Evolutionary conservation across 2,329 filamentous ascomycete genomes (phyloP).

Genomic region (Ophiocordyceps sinensis): DNA sequence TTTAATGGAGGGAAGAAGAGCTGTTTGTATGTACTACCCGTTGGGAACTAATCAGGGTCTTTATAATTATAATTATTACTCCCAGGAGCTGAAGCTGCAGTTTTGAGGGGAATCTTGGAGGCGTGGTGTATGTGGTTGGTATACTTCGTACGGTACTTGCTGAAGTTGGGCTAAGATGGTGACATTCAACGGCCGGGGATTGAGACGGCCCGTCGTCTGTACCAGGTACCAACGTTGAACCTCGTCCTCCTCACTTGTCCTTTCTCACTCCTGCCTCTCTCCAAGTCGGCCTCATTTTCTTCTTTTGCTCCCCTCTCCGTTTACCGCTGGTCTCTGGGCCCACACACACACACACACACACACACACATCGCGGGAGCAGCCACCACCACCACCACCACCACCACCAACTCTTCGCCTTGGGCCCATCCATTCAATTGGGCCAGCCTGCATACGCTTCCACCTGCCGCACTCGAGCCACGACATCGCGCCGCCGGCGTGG

Average conservation of each 20-base stretch:
- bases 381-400: background rate
- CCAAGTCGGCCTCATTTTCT: too few relatives aligned
- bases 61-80: too few relatives aligned
- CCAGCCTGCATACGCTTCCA: constrained; percentile 21
- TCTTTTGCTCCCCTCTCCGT: too few relatives aligned
- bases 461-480: constrained; percentile 25
- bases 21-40: too few relatives aligned
- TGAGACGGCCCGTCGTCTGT: background rate
- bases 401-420: background rate
- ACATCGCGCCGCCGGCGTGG: constrained; percentile 12
- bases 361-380: background rate
- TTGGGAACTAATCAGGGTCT: too few relatives aligned
- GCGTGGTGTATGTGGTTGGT: too few relatives aligned
- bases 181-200: background rate
- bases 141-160: too few relatives aligned
- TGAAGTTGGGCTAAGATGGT: too few relatives aligned
- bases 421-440: constrained; percentile 13
- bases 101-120: too few relatives aligned
- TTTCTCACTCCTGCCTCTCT: background rate
- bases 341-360: background rate
- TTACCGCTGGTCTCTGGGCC: too few relatives aligned
- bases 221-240: background rate
- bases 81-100: too few relatives aligned
- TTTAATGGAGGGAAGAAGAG: too few relatives aligned
- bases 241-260: background rate